Conservation (phyloP, 495 filamentous ascomycete species). For the Xylaria flabelliformis region DNA sequence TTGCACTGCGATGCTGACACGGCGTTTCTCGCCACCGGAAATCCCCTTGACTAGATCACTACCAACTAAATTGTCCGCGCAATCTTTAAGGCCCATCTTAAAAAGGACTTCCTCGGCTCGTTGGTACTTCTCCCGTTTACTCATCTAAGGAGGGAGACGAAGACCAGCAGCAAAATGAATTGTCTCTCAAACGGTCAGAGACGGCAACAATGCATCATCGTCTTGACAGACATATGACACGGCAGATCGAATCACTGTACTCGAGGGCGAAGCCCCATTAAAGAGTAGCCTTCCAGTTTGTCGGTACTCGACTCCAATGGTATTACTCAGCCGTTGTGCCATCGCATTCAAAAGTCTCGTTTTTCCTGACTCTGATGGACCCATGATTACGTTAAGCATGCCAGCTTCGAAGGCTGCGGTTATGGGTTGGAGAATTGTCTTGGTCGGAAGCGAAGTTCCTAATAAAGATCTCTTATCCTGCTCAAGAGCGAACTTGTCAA, state of each 20-base stretch:
- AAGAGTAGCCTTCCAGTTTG: conserved; percentile 61
- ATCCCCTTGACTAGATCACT: conserved; percentile 76
- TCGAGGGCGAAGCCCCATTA: conserved; percentile 69
- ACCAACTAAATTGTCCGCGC: conserved; percentile 75
- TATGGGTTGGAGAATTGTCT: conserved; percentile 69
- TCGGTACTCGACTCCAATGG: conserved; percentile 51
- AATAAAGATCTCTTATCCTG: conserved; percentile 63
- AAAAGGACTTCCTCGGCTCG: conserved; percentile 72
- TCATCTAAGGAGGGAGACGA: conserved; percentile 71
- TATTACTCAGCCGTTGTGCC: conserved; percentile 66
- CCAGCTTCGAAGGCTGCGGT: conserved; percentile 67
- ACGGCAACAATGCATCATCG: conserved; percentile 74
- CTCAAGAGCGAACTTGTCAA: conserved; percentile 65
- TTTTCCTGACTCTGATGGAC: conserved; percentile 77
- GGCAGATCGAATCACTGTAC: conserved; percentile 68
- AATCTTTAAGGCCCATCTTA: conserved; percentile 79
- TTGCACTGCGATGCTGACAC: conserved; percentile 77
- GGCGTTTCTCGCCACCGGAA: conserved; percentile 76
- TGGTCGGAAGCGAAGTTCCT: conserved; percentile 52
- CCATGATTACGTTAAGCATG: conserved; percentile 76
- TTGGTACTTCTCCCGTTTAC: conserved; percentile 64
- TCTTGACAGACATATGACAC: conserved; percentile 80
- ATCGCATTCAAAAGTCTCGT: conserved; percentile 73
- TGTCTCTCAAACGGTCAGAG: conserved; percentile 76
- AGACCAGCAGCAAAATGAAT: conserved; percentile 71